Evolutionary conservation across 164 flowering plant species (phyloP), one percentile per base, ranked within the genome.

Genomic region (Pachysandra terminalis): DNA sequence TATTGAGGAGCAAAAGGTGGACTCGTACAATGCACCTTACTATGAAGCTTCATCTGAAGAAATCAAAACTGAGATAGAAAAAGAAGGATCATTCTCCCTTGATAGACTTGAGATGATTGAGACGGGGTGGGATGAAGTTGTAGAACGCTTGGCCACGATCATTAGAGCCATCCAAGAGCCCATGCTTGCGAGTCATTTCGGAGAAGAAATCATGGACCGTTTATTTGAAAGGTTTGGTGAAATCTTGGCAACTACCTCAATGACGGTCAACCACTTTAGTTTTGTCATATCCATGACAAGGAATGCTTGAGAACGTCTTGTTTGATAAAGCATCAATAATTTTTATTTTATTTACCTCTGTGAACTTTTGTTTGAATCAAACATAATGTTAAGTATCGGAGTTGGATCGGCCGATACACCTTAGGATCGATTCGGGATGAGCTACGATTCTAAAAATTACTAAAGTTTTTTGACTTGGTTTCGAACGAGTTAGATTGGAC

Each of bases 1-100:
- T 5, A 9, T 74, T 15, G 71, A 32, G 25, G 71, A 74, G 57
- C 63, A 66, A 23, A 61, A 61, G 59, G 7, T 74, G 32, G 73
- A 74, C 25, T 40, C 70, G 16, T 74, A 64, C 55, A 70, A 74
- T 25, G 55, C 68, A 14, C 77, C 73, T 17, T 65, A 45, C 35
- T 74, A 74, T 26, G 68, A 48, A n/a, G 63, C 77, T 5, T 70
- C 51, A 10, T 16, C 51, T 22, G 73, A 62, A 52, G 77, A 74
- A 7, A 51, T 74, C 23, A 19, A 35, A 27, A n/a, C 52, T 8
- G 73, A 56, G 64, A 56, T 74, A 41, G 41, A 49, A 41, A 61
- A 66, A 37, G 64, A 74, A 24, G 74, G 77, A 15, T 70, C 71
- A 2, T 74, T 74, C 24, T 12, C 1, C 1, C 24, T 74, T 32